Evolutionary conservation across 805 yeast species (phyloP), one percentile per base, ranked within the genome.

Genomic region (Cyberlindnera mycetangii): DNA sequence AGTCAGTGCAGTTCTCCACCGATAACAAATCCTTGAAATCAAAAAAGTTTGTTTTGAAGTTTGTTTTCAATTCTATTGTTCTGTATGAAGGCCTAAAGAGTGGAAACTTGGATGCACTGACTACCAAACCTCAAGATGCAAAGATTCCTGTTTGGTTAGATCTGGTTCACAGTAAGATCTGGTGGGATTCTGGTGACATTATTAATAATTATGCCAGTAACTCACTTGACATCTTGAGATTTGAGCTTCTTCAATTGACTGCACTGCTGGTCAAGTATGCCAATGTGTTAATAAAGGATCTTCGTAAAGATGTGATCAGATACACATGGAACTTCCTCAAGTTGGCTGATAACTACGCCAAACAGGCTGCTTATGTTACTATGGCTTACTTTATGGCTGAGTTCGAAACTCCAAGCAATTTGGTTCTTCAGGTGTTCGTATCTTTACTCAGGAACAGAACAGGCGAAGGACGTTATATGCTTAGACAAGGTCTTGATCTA

Each of bases 261-360:
- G 81, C 96, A 0, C 66, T 85, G 35, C 66, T 93, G 35, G 77
- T 89, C 20, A 81, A 82, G 57, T 77, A 80, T 65, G 81, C 86
- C 1, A 81, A 95, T 0, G 62, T 67, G 0, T 64, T 72, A 10
- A 72, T 88, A 20, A 67, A 75, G 7, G 84, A 79, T 14, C 73
- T 77, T 52, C 73, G 86, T 34, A 92, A 89, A 59, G 96, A 89
- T 54, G 79, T 93, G 34, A 88, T 93, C 62, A 89, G 88, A 62
- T 93, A 89, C 67, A 85, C 89, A 54, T 93, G 99, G 99, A 86
- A 87, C 53, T 86, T 83, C 56, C 83, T 93, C 58, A 88, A 88
- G 54, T 68, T 90, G 25, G 97, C 90, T 50, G 99, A 93, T 60
- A 76, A 82, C 41, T 77, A 89, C 40, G 79, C 95, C 20, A 93